Evolutionary conservation across 257 asterid species (phyloP), one percentile per base, ranked within the genome.

Genomic region (Linderniella brevidens): DNA sequence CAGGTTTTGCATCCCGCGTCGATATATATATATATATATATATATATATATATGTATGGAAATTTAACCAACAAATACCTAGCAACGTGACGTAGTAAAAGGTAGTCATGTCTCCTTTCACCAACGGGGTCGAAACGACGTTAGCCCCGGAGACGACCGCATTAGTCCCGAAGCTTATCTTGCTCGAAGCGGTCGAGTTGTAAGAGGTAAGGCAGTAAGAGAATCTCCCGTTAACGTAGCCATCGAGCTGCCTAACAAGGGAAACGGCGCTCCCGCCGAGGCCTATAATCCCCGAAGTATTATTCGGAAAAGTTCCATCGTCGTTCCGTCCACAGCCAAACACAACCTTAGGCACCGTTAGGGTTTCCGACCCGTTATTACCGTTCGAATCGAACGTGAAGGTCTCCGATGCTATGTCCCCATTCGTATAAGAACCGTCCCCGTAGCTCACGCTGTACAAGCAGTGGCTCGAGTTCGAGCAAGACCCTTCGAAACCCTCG

Each of bases 311-410:
- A 9, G 18, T 8, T 5, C 51, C 51, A 1, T 17, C 51, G 51
- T 46, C 25, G 12, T 17, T 35, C 35, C 12, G 1, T 4, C 51
- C 51, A 32, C 51, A 46, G 12, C 51, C 51, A 35, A 46, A 39
- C 32, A 18, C 1, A 17, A 17, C 8, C 32, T 8, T 13, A 12
- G 51, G 9, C 4, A 46, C 10, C 19, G n/a, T 9, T 0, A 13
- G 12, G 35, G 32, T 46, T 1, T 13, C 35, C 11, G 12, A 7
- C 3, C 2, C 3, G 51, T 4, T 39, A 10, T 39, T 39, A 13
- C 19, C 19, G n/a, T 29, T 11, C 9, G 25, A 8, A 7, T 9
- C 11, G 11, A 17, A 29, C 3, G 10, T 19, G 32, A 35, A 29
- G 11, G 25, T 8, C n/a, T 17, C 35, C 12, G 35, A 29, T 1